A percentile compares a stretch with the other conserved stretches of the same genome.
phyloP scores from a whole-genome alignment of 2,329 filamentous ascomycete genomes.

The Pseudopithomyces maydicus region DNA sequence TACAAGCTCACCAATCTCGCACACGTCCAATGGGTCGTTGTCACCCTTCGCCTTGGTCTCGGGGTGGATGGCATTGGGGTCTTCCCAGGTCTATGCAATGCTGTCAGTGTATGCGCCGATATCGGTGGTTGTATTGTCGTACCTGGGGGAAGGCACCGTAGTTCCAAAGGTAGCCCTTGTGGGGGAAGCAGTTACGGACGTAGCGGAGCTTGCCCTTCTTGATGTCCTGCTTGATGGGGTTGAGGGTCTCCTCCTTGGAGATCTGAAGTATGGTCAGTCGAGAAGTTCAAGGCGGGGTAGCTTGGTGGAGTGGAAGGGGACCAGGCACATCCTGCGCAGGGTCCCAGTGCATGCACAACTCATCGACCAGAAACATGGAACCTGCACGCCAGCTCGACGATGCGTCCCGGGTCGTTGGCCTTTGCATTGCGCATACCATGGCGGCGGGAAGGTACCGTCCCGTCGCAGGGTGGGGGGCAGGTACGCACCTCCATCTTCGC shows the following conservation, averaged over 20 bases:
- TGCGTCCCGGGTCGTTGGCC: neutral
- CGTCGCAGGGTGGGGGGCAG: constrained; percentile 24
- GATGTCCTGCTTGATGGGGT: constrained; percentile 98
- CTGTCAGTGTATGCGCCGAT: constrained; percentile 37
- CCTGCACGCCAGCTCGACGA: neutral
- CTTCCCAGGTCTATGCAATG: constrained; percentile 86
- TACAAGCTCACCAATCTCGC: constrained; percentile 98
- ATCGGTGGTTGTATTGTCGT: constrained; percentile 45
- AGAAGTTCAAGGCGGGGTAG: constrained; percentile 17
- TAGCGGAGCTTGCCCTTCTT: constrained; percentile 99
- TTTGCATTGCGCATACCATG: neutral
- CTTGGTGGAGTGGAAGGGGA: neutral
- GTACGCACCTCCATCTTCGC: constrained; percentile 92
- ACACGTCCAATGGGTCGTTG: constrained; percentile 98
- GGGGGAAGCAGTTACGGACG: constrained; percentile 99
- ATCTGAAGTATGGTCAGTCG: constrained; percentile 65
- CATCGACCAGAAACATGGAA: neutral
- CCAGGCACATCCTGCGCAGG: neutral
- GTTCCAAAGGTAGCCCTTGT: constrained; percentile 99
- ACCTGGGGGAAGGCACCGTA: constrained; percentile 99
- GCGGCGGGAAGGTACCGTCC: neutral
- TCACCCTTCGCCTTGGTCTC: constrained; percentile 99
- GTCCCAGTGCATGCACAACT: neutral
- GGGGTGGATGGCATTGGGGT: constrained; percentile 92
- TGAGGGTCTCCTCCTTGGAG: constrained; percentile 97